phyloP scores from a whole-genome alignment of 306 rosid genomes.

The Urtica urens region DNA sequence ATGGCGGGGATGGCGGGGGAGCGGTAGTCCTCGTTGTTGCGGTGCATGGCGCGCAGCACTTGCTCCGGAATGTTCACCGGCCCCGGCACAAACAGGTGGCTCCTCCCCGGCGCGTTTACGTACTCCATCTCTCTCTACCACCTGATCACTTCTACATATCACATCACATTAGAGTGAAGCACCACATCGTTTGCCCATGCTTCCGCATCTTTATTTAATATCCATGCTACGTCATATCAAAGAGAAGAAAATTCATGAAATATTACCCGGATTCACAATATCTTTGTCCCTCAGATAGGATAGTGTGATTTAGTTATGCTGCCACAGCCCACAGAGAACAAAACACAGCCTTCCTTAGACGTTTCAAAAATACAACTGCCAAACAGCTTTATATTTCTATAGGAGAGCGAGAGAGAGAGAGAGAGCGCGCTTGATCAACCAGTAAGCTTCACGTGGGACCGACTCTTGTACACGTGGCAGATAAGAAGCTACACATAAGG shows the following conservation, averaged over 20 bases:
- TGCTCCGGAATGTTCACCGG: conserved; percentile 95
- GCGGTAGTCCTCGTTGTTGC: conserved; percentile 97
- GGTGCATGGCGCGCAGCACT: conserved; percentile 79
- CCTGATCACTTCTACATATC: too few relatives aligned
- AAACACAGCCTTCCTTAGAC: too few relatives aligned
- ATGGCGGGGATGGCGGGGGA: conserved; percentile 93
- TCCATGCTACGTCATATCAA: too few relatives aligned
- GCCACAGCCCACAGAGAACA: too few relatives aligned
- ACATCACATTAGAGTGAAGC: background rate
- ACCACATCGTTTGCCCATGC: too few relatives aligned
- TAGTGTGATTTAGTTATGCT: too few relatives aligned
- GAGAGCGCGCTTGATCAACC: conserved; percentile 29
- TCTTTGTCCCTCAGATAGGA: too few relatives aligned
- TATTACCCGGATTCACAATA: too few relatives aligned
- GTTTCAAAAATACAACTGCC: conserved; percentile 14
- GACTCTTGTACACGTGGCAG: conserved; percentile 35
- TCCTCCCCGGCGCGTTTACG: conserved; percentile 74
- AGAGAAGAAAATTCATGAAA: too few relatives aligned
- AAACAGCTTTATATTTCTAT: conserved; percentile 11
- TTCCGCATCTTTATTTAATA: too few relatives aligned
- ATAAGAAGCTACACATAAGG: conserved; percentile 50
- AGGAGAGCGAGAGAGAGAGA: conserved; percentile 26
- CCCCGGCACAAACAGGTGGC: conserved; percentile 99
- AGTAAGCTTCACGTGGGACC: conserved; percentile 24
- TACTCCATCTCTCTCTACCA: conserved; percentile 67